Base-by-base conservation (phyloP, 2,329 filamentous ascomycete genomes). In the Stemphylium vesicarium region DNA sequence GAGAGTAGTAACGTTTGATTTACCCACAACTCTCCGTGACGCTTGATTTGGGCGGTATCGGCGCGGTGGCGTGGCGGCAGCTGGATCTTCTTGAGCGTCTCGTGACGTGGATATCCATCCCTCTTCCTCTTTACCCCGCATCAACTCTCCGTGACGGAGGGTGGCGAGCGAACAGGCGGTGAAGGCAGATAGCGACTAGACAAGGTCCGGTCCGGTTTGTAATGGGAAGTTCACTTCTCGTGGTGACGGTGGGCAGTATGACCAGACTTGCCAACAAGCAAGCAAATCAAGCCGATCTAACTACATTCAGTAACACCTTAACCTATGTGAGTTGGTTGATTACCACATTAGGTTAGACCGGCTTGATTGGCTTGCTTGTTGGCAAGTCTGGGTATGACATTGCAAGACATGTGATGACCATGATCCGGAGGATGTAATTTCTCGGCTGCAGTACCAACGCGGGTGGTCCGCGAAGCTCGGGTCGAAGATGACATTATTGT, bases 1-100 rank as follows among this genome's bases (percentile, higher is more conserved):
- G 48, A 18, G 38, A 38, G 2, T 31, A 29, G 11, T 9, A 32
- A 15, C 4, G 13, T 32, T 29, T 18, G 24, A 37, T 45, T 26
- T 40, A 32, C 4, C 47, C 31, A 32, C 20, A 51, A 16, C 11
- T 45, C 52, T 36, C 31, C 13, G 40, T 37, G 40, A 51, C 40
- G 22, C 31, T 37, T 29, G 24, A 15, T 32, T 41, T 15, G 36
- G 31, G 47, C 52, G 47, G 52, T 55, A 31, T 31, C 38, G 26
- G 47, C 33, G 45, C 45, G 41, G 47, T n/a, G n/a, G n/a, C n/a
- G n/a, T n/a, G n/a, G n/a, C n/a, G n/a, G n/a, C 29, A 43, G 29
- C 29, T 26, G 18, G 46, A 18, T 37, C 18, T 31, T 6, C 6
- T 45, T 37, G 16, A 24, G 13, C 15, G 9, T 11, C 41, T 42